Conservation (phyloP, 305 asterid genomes). For the Solanum aculeatissimum region DNA sequence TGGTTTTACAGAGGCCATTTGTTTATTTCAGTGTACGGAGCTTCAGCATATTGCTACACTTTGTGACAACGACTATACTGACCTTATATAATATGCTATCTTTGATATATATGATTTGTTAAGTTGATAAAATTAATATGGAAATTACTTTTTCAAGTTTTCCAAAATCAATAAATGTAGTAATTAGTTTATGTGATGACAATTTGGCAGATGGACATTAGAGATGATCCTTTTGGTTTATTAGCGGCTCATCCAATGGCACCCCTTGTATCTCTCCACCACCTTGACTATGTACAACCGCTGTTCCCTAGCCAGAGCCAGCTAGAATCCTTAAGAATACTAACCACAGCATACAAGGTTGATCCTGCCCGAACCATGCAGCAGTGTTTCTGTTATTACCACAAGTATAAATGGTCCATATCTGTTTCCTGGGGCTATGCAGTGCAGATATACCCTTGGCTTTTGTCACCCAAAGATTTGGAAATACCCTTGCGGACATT, state of each 20-base stretch:
- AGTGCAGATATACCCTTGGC: slow-evolving; percentile 50
- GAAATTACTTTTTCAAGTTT: no score
- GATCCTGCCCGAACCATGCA: slow-evolving; percentile 63
- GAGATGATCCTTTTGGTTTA: slow-evolving; percentile 68
- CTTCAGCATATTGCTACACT: no score
- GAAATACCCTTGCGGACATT: slow-evolving; percentile 67
- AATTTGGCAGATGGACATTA: slow-evolving; percentile 9
- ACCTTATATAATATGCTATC: no score
- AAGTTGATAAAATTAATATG: no score
- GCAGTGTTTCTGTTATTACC: slow-evolving; percentile 58
- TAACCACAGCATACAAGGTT: slow-evolving; percentile 33
- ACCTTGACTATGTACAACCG: slow-evolving; percentile 48
- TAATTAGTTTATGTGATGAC: no score
- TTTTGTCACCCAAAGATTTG: slow-evolving; percentile 42
- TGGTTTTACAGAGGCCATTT: no score
- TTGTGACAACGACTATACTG: no score
- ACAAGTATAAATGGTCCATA: slow-evolving; percentile 45
- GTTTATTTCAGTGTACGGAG: no score
- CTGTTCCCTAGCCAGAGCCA: slow-evolving; percentile 53
- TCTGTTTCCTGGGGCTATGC: slow-evolving; percentile 83
- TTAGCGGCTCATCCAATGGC: slow-evolving; percentile 75
- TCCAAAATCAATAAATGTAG: no score
- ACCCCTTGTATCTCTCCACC: slow-evolving; percentile 83
- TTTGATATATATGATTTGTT: no score
- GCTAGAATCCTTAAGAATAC: slow-evolving; percentile 32